Conservation (phyloP, 768 basidiomycete genomes). For the Galerina sulciceps region DNA sequence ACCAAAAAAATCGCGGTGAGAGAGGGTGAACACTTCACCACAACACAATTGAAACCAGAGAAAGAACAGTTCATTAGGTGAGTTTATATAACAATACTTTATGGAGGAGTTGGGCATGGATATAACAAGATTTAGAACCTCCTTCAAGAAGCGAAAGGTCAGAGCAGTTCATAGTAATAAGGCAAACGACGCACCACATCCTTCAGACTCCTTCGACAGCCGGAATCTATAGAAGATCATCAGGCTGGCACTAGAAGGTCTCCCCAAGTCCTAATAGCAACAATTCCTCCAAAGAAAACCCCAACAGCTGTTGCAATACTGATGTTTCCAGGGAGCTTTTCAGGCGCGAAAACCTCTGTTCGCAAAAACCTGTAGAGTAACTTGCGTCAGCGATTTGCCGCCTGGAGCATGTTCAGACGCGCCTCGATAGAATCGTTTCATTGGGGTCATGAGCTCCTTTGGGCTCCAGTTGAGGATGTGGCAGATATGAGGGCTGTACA, state of each 20-base stretch:
- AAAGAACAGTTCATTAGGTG: slow-evolving; percentile 9
- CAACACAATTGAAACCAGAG: too few species aligned
- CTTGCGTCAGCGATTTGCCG: not conserved
- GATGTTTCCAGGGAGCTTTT: slow-evolving; percentile 77
- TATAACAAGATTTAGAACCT: slow-evolving; percentile 1
- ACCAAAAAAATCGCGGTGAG: too few species aligned
- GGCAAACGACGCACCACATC: slow-evolving; percentile 11
- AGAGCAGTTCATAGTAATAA: not conserved
- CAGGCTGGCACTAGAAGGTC: slow-evolving; percentile 69
- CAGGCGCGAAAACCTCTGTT: slow-evolving; percentile 71
- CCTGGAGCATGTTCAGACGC: slow-evolving; percentile 28
- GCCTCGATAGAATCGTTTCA: slow-evolving; percentile 64
- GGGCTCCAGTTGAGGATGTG: slow-evolving; percentile 44
- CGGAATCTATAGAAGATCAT: not conserved
- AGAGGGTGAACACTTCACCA: too few species aligned
- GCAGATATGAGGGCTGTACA: slow-evolving; percentile 60
- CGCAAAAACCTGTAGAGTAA: slow-evolving; percentile 47
- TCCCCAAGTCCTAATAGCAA: slow-evolving; percentile 77
- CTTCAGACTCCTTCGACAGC: not conserved
- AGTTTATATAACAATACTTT: slow-evolving; percentile 19
- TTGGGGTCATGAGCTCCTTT: slow-evolving; percentile 56
- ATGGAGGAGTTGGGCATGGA: slow-evolving; percentile 9
- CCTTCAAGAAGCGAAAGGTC: not conserved
- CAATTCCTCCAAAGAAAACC: slow-evolving; percentile 73
- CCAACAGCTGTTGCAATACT: slow-evolving; percentile 67